Evolutionary conservation across 371 early-diverging fungal species (phyloP).

Genomic region (Parasitella parasitica): DNA sequence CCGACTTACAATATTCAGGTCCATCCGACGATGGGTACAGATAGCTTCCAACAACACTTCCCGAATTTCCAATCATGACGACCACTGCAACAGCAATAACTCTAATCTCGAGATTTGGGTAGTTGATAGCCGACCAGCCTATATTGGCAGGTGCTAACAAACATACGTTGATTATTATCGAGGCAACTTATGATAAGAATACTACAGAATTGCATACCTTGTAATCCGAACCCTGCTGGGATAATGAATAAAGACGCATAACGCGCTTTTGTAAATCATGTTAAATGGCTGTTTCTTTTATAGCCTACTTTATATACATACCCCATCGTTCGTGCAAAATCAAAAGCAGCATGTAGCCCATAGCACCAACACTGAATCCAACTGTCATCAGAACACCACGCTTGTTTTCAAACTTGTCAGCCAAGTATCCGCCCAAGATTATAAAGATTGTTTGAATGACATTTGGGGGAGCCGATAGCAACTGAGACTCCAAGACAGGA

Average conservation of each 20-base stretch:
- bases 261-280: conserved; percentile 5
- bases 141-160: conserved; percentile 28
- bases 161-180: neutral
- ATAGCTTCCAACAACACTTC: conserved; percentile 40
- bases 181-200: too few species aligned
- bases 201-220: conserved; percentile 15
- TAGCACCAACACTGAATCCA: conserved; percentile 20
- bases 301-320: neutral
- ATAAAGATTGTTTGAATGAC: conserved; percentile 16
- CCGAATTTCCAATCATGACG: conserved; percentile 39
- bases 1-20: conserved; percentile 28
- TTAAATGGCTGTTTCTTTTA: neutral
- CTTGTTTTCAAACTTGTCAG: conserved; percentile 26
- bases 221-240: conserved; percentile 25
- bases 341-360: conserved; percentile 25
- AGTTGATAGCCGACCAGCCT: conserved; percentile 41
- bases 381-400: conserved; percentile 19
- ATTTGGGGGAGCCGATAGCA: conserved; percentile 43
- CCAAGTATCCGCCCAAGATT: conserved; percentile 21
- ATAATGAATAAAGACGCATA: conserved; percentile 22
- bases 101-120: conserved; percentile 28
- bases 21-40: conserved; percentile 29
- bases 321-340: conserved; percentile 28
- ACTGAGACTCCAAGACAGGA: conserved; percentile 33
- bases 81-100: conserved; percentile 40